Evolutionary conservation across 164 flowering plant genomes (phyloP), one percentile per base, ranked within the genome.

Genomic region (Berberis thunbergii): DNA sequence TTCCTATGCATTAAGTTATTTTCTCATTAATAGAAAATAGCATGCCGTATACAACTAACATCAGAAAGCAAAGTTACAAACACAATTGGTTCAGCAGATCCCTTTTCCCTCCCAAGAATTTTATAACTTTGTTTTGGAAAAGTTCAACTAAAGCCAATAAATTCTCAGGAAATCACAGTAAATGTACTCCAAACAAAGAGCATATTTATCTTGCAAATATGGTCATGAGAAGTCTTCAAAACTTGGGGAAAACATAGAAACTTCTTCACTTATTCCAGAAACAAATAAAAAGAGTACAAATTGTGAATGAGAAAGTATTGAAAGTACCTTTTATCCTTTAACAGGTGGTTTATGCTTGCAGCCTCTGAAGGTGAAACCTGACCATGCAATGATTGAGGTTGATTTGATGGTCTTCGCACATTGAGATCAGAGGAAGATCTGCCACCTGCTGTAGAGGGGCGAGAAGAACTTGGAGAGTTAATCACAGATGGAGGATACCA

Each of bases 341-440:
- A 68, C 8, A 67, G 64, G 59, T 64, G 63, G 59, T 88, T 85
- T 40, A 89, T 77, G 66, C 85, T 78, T 2, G 97, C 96, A 59
- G 94, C 96, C 75, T 89, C 97, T 66, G 96, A 69, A 52, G 96
- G 96, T 0, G 98, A 81, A 69, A 85, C 61, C 41, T 55, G 78
- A 49, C 64, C 83, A 66, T 78, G 83, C 10, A 79, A 74, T 52
- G 81, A 76, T 4, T 77, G 81, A 38, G 78, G 54, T 13, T 78
- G 67, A 11, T 88, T 91, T 4, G 75, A 65, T 52, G 76, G 76
- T 72, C 85, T 79, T 41, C 76, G 83, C 13, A 63, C 61, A 61
- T 63, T 71, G 61, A 72, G 74, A 64, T 77, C 73, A 68, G 76
- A 63, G n/a, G 86, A 78, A 61, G 83, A 59, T 69, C 75, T 74